phyloP scores from a whole-genome alignment of 352 stramenopile genomes.

The Paralagenidium karlingii region DNA sequence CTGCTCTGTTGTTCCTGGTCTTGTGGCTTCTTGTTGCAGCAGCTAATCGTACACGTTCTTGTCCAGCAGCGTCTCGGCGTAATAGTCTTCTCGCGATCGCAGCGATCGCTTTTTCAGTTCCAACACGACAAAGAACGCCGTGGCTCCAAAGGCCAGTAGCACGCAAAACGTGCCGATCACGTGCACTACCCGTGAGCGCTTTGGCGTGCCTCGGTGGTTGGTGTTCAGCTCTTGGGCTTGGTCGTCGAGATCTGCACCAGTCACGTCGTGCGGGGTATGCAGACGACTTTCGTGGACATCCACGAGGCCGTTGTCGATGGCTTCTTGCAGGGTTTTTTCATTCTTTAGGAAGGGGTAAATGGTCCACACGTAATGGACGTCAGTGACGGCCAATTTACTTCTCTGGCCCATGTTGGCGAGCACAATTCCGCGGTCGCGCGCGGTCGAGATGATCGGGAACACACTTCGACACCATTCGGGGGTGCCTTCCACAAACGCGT shows the following conservation, averaged over 20 bases:
- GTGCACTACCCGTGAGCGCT: slow-evolving; percentile 46
- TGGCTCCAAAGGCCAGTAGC: slow-evolving; percentile 22
- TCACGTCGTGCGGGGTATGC: slow-evolving; percentile 36
- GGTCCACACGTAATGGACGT: slow-evolving; percentile 63
- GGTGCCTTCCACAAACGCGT: slow-evolving; percentile 32
- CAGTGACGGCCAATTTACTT: slow-evolving; percentile 44
- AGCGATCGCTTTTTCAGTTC: slow-evolving; percentile 21
- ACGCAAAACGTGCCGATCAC: slow-evolving; percentile 44
- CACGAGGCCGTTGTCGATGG: slow-evolving; percentile 9
- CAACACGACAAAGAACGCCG: slow-evolving; percentile 20
- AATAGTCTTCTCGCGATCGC: slow-evolving; percentile 22
- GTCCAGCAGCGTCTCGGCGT: slow-evolving; percentile 46
- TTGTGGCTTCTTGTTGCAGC: too few species aligned
- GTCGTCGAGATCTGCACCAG: not conserved
- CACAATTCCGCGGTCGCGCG: slow-evolving; percentile 28
- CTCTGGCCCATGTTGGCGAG: slow-evolving; percentile 65
- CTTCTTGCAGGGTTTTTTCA: too few species aligned
- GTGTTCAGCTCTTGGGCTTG: slow-evolving; percentile 1
- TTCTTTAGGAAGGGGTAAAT: slow-evolving; percentile 52
- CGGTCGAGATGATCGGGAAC: slow-evolving; percentile 40
- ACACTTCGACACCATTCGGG: slow-evolving; percentile 48
- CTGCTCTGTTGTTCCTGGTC: too few species aligned
- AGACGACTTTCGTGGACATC: slow-evolving; percentile 43
- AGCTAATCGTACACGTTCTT: slow-evolving; percentile 7
- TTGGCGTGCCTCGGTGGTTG: slow-evolving; percentile 19